Evolutionary conservation across 805 yeast species (phyloP), one percentile per base, ranked within the genome.

Genomic region (Metschnikowia rubicola): DNA sequence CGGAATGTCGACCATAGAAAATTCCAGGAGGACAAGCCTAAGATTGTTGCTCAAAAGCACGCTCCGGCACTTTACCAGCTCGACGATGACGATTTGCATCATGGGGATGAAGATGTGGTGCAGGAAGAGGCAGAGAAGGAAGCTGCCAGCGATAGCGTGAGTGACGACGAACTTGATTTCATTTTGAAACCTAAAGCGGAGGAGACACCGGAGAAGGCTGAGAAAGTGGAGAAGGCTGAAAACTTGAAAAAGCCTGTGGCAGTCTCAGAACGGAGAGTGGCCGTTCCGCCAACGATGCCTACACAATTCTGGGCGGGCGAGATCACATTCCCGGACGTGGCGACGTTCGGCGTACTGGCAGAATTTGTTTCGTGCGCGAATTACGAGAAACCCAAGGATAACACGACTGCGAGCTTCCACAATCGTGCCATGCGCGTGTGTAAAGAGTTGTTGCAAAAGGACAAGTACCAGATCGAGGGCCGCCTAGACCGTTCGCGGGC

Each of bases 401-500:
- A 55, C 43, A 39, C 37, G 47, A 44, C 56, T 7, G 57, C 47
- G 9, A 44, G 51, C 17, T 49, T 54, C 46, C 57, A 58, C 51
- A 59, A 64, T 59, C 44, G 61, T 52, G 55, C 62, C 59, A 41
- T 61, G 54, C 59, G 58, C 37, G 53, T 59, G 40, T 53, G 63
- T 49, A 60, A 59, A 41, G 68, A 67, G 36, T 58, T 76, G 4
- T 62, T 66, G 46, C 45, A 51, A 31, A 47, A 53, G 15, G 42
- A 58, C 36, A 54, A 64, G 32, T 63, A 82, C 53, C 67, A 67
- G 30, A 65, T 87, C 38, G 83, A 80, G 50, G 96, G 96, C 3
- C 71, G 89, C 46, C 69, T 88, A 38, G 82, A 79, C 56, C 58
- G 69, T 4, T 46, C 52, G 6, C 70, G 66, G 42, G 95, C 89